phyloP scores from a whole-genome alignment of 2,329 filamentous ascomycete species.

The Aspergillus proliferans region DNA sequence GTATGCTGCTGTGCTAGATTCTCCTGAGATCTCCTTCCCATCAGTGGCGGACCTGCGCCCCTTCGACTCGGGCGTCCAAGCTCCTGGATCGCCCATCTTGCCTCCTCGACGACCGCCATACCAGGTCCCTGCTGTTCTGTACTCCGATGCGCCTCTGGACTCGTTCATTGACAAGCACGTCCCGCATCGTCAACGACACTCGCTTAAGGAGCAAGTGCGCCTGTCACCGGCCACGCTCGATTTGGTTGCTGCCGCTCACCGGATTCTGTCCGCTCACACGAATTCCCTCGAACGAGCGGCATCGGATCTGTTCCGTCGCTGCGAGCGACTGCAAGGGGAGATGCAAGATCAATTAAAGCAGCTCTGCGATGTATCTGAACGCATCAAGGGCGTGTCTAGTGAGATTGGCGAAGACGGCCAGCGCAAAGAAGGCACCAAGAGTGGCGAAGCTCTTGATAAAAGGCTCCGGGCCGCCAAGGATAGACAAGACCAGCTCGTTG shows the following conservation, averaged over 20 bases:
- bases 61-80: conserved; percentile 18
- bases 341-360: conserved; percentile 43
- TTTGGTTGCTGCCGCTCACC: conserved; percentile 42
- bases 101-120: conserved; percentile 38
- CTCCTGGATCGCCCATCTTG: conserved; percentile 18
- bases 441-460: conserved; percentile 31
- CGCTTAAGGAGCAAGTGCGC: conserved; percentile 41
- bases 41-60: conserved; percentile 19
- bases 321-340: conserved; percentile 43
- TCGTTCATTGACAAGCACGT: conserved; percentile 39
- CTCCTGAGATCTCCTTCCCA: conserved; percentile 32
- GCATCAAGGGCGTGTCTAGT: conserved; percentile 38
- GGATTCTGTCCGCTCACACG: conserved; percentile 42
- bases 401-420: conserved; percentile 32
- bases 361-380: conserved; percentile 40
- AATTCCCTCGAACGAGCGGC: conserved; percentile 41
- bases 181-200: conserved; percentile 36
- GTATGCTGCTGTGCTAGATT: conserved; percentile 48
- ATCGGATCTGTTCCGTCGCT: conserved; percentile 48
- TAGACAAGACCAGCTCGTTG: conserved; percentile 34
- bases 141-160: conserved; percentile 31
- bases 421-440: conserved; percentile 25
- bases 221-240: conserved; percentile 45
- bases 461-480: conserved; percentile 36
- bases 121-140: conserved; percentile 36